A percentile compares a stretch with the other conserved stretches of the same genome.
These are phyloP conservation scores for Solanum acaule DNA, from an alignment of 257 asterid species.

Conservation along the genomic window DNA sequence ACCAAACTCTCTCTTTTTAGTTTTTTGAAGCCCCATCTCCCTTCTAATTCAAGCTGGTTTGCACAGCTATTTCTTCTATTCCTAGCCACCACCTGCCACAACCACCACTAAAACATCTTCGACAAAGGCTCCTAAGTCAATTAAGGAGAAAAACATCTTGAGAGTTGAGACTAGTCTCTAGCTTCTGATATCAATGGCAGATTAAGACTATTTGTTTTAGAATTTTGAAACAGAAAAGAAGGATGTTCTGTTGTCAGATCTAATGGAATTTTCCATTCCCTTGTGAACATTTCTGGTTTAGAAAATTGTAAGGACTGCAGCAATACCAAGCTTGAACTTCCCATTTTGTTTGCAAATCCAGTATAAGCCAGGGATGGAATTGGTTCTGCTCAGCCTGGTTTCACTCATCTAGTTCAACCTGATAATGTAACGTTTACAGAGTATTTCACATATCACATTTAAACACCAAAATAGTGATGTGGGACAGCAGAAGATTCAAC, in stretches of 20 bases:
- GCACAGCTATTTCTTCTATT: background rate
- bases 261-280: background rate
- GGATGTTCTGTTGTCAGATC: background rate
- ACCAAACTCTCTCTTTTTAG: background rate
- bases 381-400: background rate
- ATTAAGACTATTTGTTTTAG: background rate
- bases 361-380: background rate
- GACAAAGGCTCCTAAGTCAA: background rate
- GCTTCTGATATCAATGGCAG: background rate
- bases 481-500: background rate
- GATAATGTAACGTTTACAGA: background rate
- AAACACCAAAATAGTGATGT: background rate
- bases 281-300: background rate
- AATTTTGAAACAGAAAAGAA: background rate
- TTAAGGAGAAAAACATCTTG: background rate
- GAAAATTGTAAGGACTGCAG: background rate
- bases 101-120: background rate
- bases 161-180: background rate
- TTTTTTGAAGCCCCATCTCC: background rate
- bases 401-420: background rate
- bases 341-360: background rate
- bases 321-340: background rate
- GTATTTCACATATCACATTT: background rate
- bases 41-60: background rate
- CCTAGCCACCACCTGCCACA: background rate